Conservation (phyloP, 164 flowering plant species). For the Vitis rupestris region DNA sequence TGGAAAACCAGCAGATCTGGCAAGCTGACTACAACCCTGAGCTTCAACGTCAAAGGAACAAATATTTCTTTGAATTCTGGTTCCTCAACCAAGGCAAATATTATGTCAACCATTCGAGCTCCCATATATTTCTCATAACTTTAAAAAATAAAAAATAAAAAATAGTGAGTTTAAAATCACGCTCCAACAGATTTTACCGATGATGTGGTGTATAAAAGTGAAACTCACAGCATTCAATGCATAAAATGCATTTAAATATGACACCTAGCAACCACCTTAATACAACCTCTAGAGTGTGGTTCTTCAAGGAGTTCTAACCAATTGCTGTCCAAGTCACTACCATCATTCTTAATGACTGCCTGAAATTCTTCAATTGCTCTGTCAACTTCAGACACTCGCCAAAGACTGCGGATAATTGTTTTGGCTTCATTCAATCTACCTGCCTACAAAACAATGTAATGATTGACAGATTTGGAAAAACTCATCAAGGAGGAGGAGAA, state of each 20-base stretch:
- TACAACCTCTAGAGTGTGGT: constrained; percentile 78
- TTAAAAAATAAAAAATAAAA: neutral
- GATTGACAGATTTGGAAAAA: neutral
- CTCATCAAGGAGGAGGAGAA: neutral
- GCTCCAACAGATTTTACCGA: too few relatives aligned
- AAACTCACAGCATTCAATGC: too few relatives aligned
- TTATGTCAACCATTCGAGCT: neutral
- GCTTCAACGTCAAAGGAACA: too few relatives aligned
- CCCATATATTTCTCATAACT: constrained; percentile 2
- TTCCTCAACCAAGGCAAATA: neutral
- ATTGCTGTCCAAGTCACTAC: constrained; percentile 51
- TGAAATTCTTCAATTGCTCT: constrained; percentile 66
- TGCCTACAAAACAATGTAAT: constrained; percentile 36
- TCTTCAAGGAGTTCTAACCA: constrained; percentile 73
- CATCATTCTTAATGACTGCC: constrained; percentile 55
- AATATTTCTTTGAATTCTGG: too few relatives aligned
- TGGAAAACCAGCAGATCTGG: too few relatives aligned
- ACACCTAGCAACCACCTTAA: constrained; percentile 32
- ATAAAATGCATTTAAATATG: neutral
- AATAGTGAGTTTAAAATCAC: neutral
- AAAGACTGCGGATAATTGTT: constrained; percentile 48
- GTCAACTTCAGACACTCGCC: constrained; percentile 72
- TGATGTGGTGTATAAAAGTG: too few relatives aligned
- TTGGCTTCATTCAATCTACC: constrained; percentile 64
- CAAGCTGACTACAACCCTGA: too few relatives aligned